Percentiles rank a stretch among this genome's conserved stretches.
phyloP scores from a whole-genome alignment of 768 basidiomycete species.

The Lactifluus echinatus region DNA sequence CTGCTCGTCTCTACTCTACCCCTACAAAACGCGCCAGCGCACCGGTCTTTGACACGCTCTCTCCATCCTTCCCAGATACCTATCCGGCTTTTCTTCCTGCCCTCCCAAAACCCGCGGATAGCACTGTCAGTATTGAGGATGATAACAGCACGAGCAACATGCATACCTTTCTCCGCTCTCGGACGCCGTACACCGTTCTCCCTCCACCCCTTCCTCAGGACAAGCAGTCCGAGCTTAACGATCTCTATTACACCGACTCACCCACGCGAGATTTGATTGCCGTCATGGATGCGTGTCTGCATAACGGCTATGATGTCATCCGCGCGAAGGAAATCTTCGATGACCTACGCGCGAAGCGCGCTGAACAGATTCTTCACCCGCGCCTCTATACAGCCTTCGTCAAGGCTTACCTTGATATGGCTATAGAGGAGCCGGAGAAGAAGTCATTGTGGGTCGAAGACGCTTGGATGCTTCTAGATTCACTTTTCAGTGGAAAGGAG shows the following conservation, averaged over 20 bases:
- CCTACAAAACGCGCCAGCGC: slow-evolving; percentile 49
- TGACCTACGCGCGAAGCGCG: slow-evolving; percentile 39
- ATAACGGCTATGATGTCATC: slow-evolving; percentile 63
- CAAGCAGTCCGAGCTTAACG: slow-evolving; percentile 32
- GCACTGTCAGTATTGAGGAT: neutral
- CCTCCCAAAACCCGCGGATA: slow-evolving; percentile 18
- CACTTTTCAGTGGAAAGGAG: slow-evolving; percentile 44
- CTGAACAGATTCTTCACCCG: slow-evolving; percentile 39
- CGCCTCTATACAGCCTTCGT: slow-evolving; percentile 59
- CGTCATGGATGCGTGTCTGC: slow-evolving; percentile 77
- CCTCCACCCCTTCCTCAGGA: slow-evolving; percentile 58
- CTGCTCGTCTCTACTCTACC: slow-evolving; percentile 62
- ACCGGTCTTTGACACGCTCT: slow-evolving; percentile 39
- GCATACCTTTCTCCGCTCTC: slow-evolving; percentile 42
- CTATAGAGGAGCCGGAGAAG: slow-evolving; percentile 37
- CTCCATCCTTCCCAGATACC: slow-evolving; percentile 30
- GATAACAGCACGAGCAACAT: slow-evolving; percentile 30
- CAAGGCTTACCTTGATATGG: slow-evolving; percentile 54
- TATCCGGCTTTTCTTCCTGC: slow-evolving; percentile 33
- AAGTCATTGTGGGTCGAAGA: slow-evolving; percentile 52
- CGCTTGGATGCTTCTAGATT: slow-evolving; percentile 50
- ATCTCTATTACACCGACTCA: slow-evolving; percentile 56
- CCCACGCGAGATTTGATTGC: slow-evolving; percentile 60
- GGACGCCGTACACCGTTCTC: slow-evolving; percentile 45
- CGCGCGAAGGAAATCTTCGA: slow-evolving; percentile 72